Base-by-base conservation (phyloP, 805 yeast species). In the Spathaspora sp. region DNA sequence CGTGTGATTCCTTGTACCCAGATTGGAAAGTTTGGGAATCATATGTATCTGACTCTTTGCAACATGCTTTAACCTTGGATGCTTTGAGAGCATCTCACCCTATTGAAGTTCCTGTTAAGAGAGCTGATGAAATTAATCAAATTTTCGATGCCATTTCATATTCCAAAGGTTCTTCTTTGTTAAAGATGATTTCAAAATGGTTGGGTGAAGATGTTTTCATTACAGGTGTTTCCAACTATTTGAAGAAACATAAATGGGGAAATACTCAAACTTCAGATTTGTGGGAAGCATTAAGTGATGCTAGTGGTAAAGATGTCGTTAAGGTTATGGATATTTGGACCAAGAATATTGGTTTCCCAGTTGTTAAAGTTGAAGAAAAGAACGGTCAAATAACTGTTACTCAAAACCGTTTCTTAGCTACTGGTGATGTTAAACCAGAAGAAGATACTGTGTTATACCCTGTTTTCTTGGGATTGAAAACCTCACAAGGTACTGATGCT, bases 11-110 rank as follows among this genome's bases (percentile, higher is more conserved):
- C 45, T 78, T 87, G 62, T 82, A 80, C 68, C 94, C 94, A 28
- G 90, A 87, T 56, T 88, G 94, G 93, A 85, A 86, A 63, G 93
- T 88, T 39, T 88, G 90, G 89, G 88, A 89, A 68, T 81, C 83
- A 49, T 90, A 88, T 62, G 94, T 89, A 39, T 78, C 87, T 16
- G 92, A 84, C 60, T 79, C 86, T 56, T 80, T 87, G 62, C 93
- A 87, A 69, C 77, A 78, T 57, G 96, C 96, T 28, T 77, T 90
- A 62, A 69, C 78, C 8, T 77, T 90, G 55, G 97, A 90, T 66
- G 81, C 89, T 9, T 77, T 90, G 56, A 83, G 96, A 67, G 83
- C 90, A 4, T 87, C 94, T 26, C 96, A 88, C 66, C 94, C 96
- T 43, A 84, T 88, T 57, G 92, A 88, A 68, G 93, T 88, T 39